phyloP scores from a whole-genome alignment of 139 green algal species.

The Micractinium sp. region DNA sequence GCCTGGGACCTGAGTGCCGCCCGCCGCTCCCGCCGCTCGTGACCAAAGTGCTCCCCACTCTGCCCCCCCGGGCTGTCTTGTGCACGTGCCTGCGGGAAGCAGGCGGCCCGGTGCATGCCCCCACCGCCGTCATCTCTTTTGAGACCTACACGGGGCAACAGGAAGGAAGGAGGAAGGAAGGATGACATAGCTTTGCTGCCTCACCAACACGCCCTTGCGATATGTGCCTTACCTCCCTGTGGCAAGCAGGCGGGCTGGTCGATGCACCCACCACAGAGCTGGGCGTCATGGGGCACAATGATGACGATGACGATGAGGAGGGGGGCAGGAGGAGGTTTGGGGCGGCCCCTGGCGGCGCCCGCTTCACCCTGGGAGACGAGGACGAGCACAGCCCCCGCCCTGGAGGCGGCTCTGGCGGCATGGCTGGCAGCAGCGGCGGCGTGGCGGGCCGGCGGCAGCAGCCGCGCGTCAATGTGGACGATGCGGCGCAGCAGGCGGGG shows the following conservation, averaged over 20 bases:
- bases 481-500: conserved; percentile 18
- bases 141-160: too few relatives aligned
- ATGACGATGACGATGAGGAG: background rate
- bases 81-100: too few relatives aligned
- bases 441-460: background rate
- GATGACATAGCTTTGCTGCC: too few relatives aligned
- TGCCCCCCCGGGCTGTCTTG: too few relatives aligned
- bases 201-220: background rate
- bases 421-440: background rate
- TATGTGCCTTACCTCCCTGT: background rate
- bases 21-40: too few relatives aligned
- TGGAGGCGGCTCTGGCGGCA: background rate
- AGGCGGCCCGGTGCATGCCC: too few relatives aligned
- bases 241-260: background rate
- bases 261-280: conserved; percentile 30
- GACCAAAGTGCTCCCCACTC: too few relatives aligned
- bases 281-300: conserved; percentile 23
- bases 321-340: too few relatives aligned
- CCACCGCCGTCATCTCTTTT: too few relatives aligned
- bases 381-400: background rate
- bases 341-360: background rate
- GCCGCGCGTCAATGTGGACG: background rate
- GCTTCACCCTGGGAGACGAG: conserved; percentile 40
- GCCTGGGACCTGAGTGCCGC: too few relatives aligned
- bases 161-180: too few relatives aligned